Percentiles rank a stretch among this genome's conserved stretches.
Evolutionary conservation across 2,329 filamentous ascomycete species (phyloP).

Genomic region (Byssothecium circinans): DNA sequence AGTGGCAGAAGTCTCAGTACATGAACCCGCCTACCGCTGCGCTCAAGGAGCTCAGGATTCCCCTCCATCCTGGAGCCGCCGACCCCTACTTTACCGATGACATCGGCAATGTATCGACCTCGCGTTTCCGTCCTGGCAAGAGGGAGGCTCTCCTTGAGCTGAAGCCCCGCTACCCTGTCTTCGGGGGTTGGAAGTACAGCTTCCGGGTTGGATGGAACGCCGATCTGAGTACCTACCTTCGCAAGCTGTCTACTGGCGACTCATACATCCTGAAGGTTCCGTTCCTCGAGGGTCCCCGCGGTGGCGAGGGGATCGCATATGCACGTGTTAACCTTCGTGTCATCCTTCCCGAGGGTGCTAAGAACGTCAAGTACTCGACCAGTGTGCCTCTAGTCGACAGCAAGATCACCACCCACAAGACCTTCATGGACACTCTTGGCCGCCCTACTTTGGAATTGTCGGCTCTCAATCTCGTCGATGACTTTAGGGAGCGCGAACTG

Average conservation of each 20-base stretch:
- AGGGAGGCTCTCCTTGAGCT: constrained; percentile 84
- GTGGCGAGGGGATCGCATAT: constrained; percentile 83
- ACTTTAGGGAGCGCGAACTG: constrained; percentile 79
- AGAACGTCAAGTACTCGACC: constrained; percentile 78
- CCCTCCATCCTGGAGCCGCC: constrained; percentile 74
- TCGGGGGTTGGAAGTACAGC: constrained; percentile 97
- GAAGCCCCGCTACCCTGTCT: constrained; percentile 93
- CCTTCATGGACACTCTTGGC: constrained; percentile 91
- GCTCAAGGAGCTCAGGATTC: constrained; percentile 78
- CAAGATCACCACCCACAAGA: constrained; percentile 70
- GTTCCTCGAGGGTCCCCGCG: constrained; percentile 89
- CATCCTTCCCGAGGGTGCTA: constrained; percentile 87
- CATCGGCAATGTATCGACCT: constrained; percentile 96
- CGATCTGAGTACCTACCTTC: constrained; percentile 74
- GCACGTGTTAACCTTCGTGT: constrained; percentile 77
- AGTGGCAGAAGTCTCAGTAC: constrained; percentile 58
- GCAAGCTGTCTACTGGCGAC: constrained; percentile 62
- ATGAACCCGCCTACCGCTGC: constrained; percentile 77
- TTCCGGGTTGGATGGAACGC: constrained; percentile 97
- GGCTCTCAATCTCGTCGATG: constrained; percentile 85
- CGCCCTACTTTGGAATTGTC: constrained; percentile 80
- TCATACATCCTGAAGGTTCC: constrained; percentile 87
- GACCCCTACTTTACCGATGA: constrained; percentile 95
- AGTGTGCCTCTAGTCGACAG: constrained; percentile 69
- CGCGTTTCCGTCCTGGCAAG: constrained; percentile 75